These are phyloP conservation scores for Pisolithus microcarpus DNA, from an alignment of 768 basidiomycete genomes.

Conservation along the genomic window DNA sequence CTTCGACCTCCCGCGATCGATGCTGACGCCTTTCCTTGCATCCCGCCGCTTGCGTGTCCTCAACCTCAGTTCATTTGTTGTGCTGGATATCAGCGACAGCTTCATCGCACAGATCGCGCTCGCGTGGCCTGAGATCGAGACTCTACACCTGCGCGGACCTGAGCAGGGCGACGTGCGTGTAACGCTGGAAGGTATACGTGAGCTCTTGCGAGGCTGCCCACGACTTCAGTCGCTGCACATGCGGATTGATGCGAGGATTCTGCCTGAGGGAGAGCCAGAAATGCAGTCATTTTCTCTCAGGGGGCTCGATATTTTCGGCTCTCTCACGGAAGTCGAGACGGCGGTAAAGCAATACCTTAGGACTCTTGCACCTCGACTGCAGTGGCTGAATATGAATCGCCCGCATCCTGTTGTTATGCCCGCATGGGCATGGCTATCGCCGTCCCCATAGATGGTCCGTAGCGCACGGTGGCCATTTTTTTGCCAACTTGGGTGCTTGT, in stretches of 20 bases:
- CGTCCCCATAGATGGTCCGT: too few relatives aligned
- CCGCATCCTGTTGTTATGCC: too few relatives aligned
- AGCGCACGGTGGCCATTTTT: too few relatives aligned
- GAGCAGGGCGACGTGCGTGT: too few relatives aligned
- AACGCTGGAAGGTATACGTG: too few relatives aligned
- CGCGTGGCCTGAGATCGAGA: constrained; percentile 22
- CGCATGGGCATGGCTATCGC: too few relatives aligned
- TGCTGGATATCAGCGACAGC: constrained; percentile 21
- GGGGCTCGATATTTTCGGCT: constrained; percentile 24
- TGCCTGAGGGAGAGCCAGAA: neutral
- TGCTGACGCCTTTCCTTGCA: constrained; percentile 17
- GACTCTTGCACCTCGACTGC: constrained; percentile 17
- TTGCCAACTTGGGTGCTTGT: too few relatives aligned
- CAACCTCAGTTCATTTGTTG: constrained; percentile 18
- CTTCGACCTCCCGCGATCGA: constrained; percentile 17
- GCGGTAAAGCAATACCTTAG: constrained; percentile 22
- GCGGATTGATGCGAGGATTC: too few relatives aligned
- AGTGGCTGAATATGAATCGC: neutral
- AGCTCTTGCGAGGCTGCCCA: too few relatives aligned
- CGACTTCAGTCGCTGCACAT: too few relatives aligned
- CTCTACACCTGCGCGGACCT: constrained; percentile 5
- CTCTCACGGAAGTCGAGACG: constrained; percentile 19
- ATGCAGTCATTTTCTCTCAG: constrained; percentile 7
- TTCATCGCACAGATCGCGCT: constrained; percentile 21
- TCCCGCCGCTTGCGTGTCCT: constrained; percentile 15